Evolutionary conservation across 2,329 filamentous ascomycete species (phyloP).

Genomic region (Fulvia fulva): DNA sequence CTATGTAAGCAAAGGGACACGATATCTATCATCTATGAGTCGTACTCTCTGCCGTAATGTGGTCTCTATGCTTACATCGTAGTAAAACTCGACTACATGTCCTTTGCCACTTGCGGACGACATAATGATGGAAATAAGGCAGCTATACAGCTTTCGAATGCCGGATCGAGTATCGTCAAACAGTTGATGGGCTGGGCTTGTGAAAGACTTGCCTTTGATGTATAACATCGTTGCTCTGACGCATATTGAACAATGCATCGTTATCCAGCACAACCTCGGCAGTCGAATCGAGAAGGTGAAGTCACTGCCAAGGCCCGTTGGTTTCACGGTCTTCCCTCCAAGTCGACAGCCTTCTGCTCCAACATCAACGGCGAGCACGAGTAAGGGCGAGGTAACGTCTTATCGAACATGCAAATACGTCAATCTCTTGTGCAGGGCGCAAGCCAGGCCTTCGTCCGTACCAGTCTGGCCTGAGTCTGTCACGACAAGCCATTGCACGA

Average conservation of each 20-base stretch:
- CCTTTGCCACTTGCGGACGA: background rate
- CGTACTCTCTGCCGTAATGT: background rate
- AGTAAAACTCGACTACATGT: constrained; percentile 21
- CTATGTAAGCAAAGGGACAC: constrained; percentile 24
- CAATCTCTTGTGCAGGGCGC: no score
- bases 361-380: no score
- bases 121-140: background rate
- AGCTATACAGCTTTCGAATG: background rate
- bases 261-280: background rate
- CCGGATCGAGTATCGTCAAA: background rate
- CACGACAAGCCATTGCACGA: no score
- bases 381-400: no score
- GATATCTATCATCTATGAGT: constrained; percentile 14
- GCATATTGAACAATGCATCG: background rate
- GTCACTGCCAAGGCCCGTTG: background rate
- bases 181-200: no score
- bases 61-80: constrained; percentile 14
- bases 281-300: background rate
- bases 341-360: no score
- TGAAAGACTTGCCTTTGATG: no score
- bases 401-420: no score
- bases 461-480: no score
- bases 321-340: no score
- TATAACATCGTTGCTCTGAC: no score
- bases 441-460: no score